Evolutionary conservation across 768 basidiomycete genomes (phyloP), one percentile per base, ranked within the genome.

Genomic region (Psilocybe cyanescens): DNA sequence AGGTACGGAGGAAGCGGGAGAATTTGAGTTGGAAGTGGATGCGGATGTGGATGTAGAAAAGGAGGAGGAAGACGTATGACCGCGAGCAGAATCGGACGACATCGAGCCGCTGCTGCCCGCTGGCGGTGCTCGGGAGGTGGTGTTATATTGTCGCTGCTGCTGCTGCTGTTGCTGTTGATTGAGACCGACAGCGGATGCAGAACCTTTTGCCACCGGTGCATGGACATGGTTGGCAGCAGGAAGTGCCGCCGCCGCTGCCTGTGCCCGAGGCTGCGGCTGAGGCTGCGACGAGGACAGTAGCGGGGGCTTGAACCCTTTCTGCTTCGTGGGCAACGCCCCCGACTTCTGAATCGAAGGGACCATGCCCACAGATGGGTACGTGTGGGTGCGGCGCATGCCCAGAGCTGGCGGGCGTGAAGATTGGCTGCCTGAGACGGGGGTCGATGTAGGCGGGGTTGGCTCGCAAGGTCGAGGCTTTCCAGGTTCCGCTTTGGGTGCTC

Each of bases 321-420:
- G 77, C 57, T 67, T 71, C 9, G 65, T 70, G 1, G 76, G 74
- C 14, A 79, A 67, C 3, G 55, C 46, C 3, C 64, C 62, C 1
- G 48, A 28, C 8, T 58, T 57, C 33, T 68, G 57, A 11, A 64
- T 59, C 11, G 66, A 61, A 2, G 63, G 30, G 7, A 57, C 28
- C 5, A 60, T 46, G 2, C 49, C 35, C 8, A 45, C n/a, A 3
- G 62, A 50, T 9, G 73, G 65, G 7, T 64, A 60, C 1, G 73
- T 72, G 54, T 69, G 68, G 1, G 71, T 71, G 14, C 78, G 72
- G n/a, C 77, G 75, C 78, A 80, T 80, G 44, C 79, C 78, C 12
- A 80, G 68, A 19, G 61, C 60, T 4, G 76, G 78, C 0, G 75
- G 76, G 9, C 72, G 72, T 6, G 67, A 61, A 5, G 70, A 66